Base-by-base conservation (phyloP, 108 stramenopile species). In the Cylindrotheca closterium region DNA sequence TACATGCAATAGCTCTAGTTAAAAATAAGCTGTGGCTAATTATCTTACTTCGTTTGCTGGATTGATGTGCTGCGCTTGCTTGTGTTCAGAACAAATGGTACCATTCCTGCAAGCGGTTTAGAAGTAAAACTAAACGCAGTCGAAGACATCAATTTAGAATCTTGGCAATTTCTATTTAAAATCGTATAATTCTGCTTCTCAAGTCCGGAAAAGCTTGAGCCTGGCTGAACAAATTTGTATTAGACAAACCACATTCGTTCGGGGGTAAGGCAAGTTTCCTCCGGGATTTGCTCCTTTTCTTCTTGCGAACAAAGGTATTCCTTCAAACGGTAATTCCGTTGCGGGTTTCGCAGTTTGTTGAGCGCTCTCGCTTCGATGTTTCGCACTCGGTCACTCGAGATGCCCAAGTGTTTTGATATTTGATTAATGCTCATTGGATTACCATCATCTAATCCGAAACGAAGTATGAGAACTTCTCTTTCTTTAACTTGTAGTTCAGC, bases 371-470 rank as follows among this genome's bases (percentile, higher is more conserved):
- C 82, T 79, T 98, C 95, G 23, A 96, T 79, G 51, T 77, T 70
- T 24, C 95, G 82, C 18, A 96, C 91, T 32, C 87, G 65, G 64
- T 98, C 97, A 7, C 75, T 74, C 0, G 92, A 87, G 32, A 95
- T 68, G 22, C 78, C 70, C 45, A 94, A 62, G 10, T 37, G 47
- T 47, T 71, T 73, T 2, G 93, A 90, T n/a, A 91, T 86, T 79
- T 95, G 91, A 50, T 82, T 82, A 18, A 93, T 55, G 7, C 82
- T 85, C 58, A 59, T 58, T 15, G 89, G 77, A 21, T 60, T 54
- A 3, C 90, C 94, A 53, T 95, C 89, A 26, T 84, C 89, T 31
- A 98, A 70, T 37, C 97, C 97, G 62, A 88, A 98, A 46, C 97
- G 74, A 59, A 78, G 53, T 8, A 78, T 68, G 26, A 98, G 63